phyloP scores from a whole-genome alignment of 23 red algal genomes.

The Gracilaria vermiculophylla region DNA sequence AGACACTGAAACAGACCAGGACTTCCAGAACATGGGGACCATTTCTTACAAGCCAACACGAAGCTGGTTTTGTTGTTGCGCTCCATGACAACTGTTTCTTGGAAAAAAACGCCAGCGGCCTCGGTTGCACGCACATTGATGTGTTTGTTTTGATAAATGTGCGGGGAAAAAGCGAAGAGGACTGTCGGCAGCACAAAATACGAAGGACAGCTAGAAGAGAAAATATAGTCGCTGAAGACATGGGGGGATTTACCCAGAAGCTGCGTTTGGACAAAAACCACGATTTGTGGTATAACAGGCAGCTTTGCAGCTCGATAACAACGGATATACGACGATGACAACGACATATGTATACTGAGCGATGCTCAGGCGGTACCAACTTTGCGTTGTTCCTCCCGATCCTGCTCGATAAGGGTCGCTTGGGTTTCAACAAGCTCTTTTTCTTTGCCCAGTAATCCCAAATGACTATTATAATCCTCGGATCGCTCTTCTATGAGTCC shows the following conservation, averaged over 20 bases:
- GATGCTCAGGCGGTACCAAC: constrained; percentile 16
- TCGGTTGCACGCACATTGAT: too few relatives aligned
- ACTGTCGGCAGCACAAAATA: background rate
- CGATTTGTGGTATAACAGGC: background rate
- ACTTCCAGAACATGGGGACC: too few relatives aligned
- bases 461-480: constrained; percentile 78
- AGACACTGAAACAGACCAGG: too few relatives aligned
- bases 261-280: background rate
- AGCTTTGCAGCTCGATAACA: background rate
- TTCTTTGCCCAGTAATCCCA: constrained; percentile 78
- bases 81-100: too few relatives aligned
- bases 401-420: constrained; percentile 52
- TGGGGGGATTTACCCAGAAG: background rate
- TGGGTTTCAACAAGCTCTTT: constrained; percentile 74
- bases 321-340: background rate
- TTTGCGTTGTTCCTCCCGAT: constrained; percentile 56
- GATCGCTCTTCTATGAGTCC: constrained; percentile 68
- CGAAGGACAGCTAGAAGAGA: background rate
- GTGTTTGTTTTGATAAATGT: background rate
- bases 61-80: too few relatives aligned
- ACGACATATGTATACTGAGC: background rate
- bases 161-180: background rate
- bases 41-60: too few relatives aligned
- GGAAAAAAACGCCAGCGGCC: too few relatives aligned
- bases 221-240: background rate